Percentiles rank a stretch among this genome's conserved stretches.
phyloP scores from a whole-genome alignment of 2,329 filamentous ascomycete genomes.

The Apiospora saccharicola region DNA sequence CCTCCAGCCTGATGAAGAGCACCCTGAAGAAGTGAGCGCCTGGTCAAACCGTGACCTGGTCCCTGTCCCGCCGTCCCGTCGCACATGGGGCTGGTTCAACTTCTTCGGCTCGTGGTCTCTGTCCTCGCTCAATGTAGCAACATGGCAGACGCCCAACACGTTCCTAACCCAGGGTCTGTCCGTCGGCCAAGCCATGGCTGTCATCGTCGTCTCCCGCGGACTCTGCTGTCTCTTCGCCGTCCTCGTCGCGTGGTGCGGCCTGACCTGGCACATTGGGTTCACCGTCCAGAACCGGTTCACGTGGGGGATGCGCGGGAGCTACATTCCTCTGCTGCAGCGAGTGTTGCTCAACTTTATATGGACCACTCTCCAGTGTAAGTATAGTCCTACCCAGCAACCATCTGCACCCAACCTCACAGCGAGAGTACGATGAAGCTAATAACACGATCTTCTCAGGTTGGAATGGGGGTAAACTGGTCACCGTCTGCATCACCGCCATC shows the following conservation, averaged over 20 bases:
- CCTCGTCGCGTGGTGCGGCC: conserved; percentile 53
- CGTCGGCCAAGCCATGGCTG: conserved; percentile 52
- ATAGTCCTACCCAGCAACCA: too few relatives aligned
- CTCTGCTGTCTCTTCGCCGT: conserved; percentile 51
- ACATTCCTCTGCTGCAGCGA: conserved; percentile 54
- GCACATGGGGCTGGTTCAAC: conserved; percentile 56
- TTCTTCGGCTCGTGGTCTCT: conserved; percentile 51
- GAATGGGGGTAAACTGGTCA: conserved; percentile 42
- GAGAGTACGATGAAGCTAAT: background rate
- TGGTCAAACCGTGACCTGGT: conserved; percentile 56
- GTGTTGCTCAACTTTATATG: conserved; percentile 57
- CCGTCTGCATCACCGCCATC: conserved; percentile 50
- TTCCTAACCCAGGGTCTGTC: conserved; percentile 55
- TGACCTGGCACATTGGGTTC: conserved; percentile 57
- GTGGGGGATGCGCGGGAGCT: conserved; percentile 56
- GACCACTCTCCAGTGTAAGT: conserved; percentile 51
- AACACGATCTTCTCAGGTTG: conserved; percentile 32
- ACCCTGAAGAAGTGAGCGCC: conserved; percentile 52
- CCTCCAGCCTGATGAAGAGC: conserved; percentile 46
- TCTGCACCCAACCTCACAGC: background rate
- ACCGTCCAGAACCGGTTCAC: conserved; percentile 56
- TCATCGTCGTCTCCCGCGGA: conserved; percentile 51
- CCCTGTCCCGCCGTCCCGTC: conserved; percentile 46
- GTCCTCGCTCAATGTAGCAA: conserved; percentile 46
- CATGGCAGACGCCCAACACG: conserved; percentile 54